These are phyloP conservation scores for Dothidotthia symphoricarpi DNA, from an alignment of 2,329 filamentous ascomycete species.

Conservation along the genomic window DNA sequence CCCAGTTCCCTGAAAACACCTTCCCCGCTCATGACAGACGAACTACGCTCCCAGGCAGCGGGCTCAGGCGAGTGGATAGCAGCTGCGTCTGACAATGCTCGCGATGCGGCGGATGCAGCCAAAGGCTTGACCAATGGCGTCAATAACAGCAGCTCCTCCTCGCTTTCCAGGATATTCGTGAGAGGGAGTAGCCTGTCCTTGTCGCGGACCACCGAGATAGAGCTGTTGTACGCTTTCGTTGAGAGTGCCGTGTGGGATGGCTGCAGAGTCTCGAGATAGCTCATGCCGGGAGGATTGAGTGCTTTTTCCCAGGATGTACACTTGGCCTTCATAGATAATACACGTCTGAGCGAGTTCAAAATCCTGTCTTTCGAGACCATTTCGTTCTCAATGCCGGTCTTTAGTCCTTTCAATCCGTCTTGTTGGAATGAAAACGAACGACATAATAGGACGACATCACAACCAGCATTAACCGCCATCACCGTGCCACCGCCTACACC, in stretches of 20 bases:
- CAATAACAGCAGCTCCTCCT: constrained; percentile 84
- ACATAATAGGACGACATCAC: constrained; percentile 85
- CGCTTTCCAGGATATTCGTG: constrained; percentile 74
- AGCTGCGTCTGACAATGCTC: constrained; percentile 62
- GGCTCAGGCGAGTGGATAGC: constrained; percentile 57
- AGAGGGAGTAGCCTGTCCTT: constrained; percentile 82
- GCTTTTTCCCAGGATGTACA: constrained; percentile 92
- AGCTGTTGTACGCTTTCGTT: constrained; percentile 82
- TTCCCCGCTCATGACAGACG: constrained; percentile 82
- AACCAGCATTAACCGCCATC: constrained; percentile 96
- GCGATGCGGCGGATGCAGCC: constrained; percentile 82
- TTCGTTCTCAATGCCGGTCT: constrained; percentile 83
- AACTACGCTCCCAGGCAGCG: constrained; percentile 56
- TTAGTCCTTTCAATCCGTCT: constrained; percentile 86
- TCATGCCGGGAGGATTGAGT: constrained; percentile 78
- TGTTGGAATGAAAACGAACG: constrained; percentile 84
- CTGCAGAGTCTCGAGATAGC: constrained; percentile 75
- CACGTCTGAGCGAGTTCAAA: constrained; percentile 73
- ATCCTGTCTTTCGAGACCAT: constrained; percentile 82
- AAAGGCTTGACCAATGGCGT: constrained; percentile 88
- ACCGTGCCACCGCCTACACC: constrained; percentile 96
- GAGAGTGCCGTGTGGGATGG: constrained; percentile 79
- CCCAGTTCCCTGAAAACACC: constrained; percentile 89
- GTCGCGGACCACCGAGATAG: constrained; percentile 89
- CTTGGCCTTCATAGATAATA: constrained; percentile 75